phyloP scores from a whole-genome alignment of 2,329 filamentous ascomycete species.

The Amphichorda felina region DNA sequence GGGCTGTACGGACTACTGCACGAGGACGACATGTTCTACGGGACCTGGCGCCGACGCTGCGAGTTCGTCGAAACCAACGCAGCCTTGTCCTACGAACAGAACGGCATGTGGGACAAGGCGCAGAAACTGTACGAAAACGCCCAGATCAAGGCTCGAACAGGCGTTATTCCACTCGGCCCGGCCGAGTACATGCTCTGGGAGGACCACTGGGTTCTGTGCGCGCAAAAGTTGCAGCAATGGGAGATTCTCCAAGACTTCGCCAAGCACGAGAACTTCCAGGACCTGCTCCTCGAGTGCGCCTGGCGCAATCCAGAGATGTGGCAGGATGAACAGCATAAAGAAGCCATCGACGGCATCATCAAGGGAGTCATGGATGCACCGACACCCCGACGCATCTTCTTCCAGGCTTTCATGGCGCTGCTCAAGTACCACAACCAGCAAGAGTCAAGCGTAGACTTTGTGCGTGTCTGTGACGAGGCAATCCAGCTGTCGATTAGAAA shows the following conservation, averaged over 20 bases:
- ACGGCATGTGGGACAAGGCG: conserved; percentile 98
- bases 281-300: conserved; percentile 85
- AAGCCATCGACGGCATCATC: conserved; percentile 84
- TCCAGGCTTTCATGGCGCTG: conserved; percentile 95
- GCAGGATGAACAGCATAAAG: conserved; percentile 74
- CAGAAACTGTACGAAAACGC: conserved; percentile 94
- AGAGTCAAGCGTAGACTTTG: conserved; percentile 66
- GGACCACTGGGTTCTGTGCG: conserved; percentile 96
- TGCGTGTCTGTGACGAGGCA: conserved; percentile 85
- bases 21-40: conserved; percentile 96
- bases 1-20: conserved; percentile 84
- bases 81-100: conserved; percentile 94
- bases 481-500: conserved; percentile 96
- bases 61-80: conserved; percentile 97
- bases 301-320: conserved; percentile 96
- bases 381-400: conserved; percentile 86
- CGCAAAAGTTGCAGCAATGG: conserved; percentile 98
- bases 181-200: conserved; percentile 99
- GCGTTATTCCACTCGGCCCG: conserved; percentile 90
- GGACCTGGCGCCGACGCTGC: conserved; percentile 87
- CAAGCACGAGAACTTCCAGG: conserved; percentile 97
- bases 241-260: conserved; percentile 95
- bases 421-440: conserved; percentile 88
- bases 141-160: conserved; percentile 92
- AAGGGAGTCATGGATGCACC: conserved; percentile 97